Evolutionary conservation across 495 filamentous ascomycete species (phyloP), one percentile per base, ranked within the genome.

Genomic region (Lophium mytilinum): DNA sequence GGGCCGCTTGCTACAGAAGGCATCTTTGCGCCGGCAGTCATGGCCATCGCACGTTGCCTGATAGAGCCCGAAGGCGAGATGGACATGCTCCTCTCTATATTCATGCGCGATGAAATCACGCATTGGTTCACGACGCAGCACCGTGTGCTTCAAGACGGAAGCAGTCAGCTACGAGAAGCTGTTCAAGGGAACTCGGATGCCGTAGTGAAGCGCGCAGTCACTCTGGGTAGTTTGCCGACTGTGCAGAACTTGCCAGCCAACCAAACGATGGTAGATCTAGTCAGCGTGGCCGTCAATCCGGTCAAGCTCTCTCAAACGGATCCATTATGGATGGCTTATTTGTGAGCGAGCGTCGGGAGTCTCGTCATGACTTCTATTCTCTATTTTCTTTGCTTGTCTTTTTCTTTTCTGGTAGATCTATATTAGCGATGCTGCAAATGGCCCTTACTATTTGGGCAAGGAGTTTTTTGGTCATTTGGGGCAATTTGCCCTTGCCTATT

Each of bases 71-170:
- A 76, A 60, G 71, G 85, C 62, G 89, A 96, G 69, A 78, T 99
- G 11, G 94, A 96, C 61, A 88, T 93, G 70, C 89, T 93, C 58
- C 80, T 99, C 18, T 86, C 85, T 54, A 80, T 99, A 60, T 97
- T 96, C 67, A 91, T 99, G 53, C 80, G 92, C 19, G 94, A 99
- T 63, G 94, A 99, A 71, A 94, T 97, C 83, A 90, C 90, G 65
- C 95, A 91, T 73, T 97, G 93, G 93, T 89, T 88, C 63, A 95
- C 89, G 9, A 83, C 81, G 53, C 84, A 86, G 53, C 88, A 95
- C 67, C 83, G 89, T 24, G 72, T 73, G n/a, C 63, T 62, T 12
- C 78, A 77, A 19, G 86, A 91, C 41, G 77, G 73, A 3, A n/a
- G 54, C 1, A 54, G 58, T 9, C 83, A 87, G 69, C 75, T 99